These are phyloP conservation scores for Talaromyces rugulosus DNA, from an alignment of 2,329 filamentous ascomycete species.

Conservation along the genomic window DNA sequence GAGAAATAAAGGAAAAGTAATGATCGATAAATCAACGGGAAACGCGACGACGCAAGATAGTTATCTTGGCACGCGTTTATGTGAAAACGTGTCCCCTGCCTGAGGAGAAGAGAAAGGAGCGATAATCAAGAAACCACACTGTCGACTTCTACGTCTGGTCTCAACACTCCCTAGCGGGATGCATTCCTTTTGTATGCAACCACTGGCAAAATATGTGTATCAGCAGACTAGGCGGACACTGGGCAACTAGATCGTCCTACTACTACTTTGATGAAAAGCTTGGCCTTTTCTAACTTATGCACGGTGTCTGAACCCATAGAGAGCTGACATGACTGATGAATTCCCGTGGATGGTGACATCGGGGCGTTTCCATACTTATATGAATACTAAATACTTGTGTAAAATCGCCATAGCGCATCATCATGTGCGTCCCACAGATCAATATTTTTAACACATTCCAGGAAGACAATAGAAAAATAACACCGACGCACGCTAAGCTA, in stretches of 20 bases:
- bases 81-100: not conserved
- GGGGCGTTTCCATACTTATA: not conserved
- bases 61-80: not conserved
- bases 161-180: not conserved
- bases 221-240: not conserved
- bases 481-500: not conserved
- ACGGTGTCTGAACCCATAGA: not conserved
- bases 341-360: not conserved
- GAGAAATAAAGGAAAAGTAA: not conserved
- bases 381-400: not conserved
- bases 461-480: not conserved
- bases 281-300: not conserved
- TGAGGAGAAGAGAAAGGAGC: not conserved
- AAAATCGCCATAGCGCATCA: not conserved
- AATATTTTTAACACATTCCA: not conserved
- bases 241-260: not conserved
- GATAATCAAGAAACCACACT: not conserved
- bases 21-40: not conserved
- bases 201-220: not conserved
- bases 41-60: not conserved
- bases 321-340: not conserved
- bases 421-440: not conserved
- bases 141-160: not conserved
- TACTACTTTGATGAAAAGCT: not conserved
- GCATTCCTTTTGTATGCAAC: not conserved